Evolutionary conservation across 176 grass and related monocot genomes (phyloP).

Genomic region (Triticum dicoccoides): DNA sequence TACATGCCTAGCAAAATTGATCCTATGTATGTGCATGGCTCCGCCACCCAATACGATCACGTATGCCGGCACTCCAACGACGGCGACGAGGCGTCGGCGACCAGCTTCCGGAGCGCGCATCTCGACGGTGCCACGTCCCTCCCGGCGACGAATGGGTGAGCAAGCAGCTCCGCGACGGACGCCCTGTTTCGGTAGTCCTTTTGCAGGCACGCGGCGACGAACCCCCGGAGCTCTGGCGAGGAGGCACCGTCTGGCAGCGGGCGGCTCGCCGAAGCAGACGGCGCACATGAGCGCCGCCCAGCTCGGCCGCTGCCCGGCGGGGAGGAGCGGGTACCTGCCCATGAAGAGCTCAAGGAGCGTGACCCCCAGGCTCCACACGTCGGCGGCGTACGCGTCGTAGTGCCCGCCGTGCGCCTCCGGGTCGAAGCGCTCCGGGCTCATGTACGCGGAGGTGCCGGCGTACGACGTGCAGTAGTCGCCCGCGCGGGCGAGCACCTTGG

Average conservation of each 20-base stretch:
- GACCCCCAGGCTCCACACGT: constrained; percentile 53
- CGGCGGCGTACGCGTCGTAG: constrained; percentile 38
- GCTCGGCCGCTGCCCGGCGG: constrained; percentile 39
- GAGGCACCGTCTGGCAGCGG: not conserved
- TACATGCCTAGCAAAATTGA: no score
- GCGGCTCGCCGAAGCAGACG: constrained; percentile 51
- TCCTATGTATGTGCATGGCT: not conserved
- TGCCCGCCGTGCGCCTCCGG: constrained; percentile 27
- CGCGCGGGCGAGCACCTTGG: constrained; percentile 35
- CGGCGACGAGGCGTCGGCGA: not conserved
- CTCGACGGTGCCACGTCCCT: constrained; percentile 22
- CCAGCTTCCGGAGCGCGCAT: constrained; percentile 19
- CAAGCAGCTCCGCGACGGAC: constrained; percentile 42
- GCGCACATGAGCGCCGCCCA: constrained; percentile 63
- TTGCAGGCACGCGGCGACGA: constrained; percentile 40
- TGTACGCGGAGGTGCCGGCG: constrained; percentile 48
- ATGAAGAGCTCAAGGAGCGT: constrained; percentile 41
- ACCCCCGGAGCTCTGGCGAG: constrained; percentile 32
- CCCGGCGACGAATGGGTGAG: constrained; percentile 38
- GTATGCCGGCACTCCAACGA: not conserved
- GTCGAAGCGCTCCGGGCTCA: constrained; percentile 56
- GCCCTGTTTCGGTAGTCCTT: constrained; percentile 40
- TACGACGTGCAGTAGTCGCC: constrained; percentile 31
- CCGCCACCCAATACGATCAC: not conserved
- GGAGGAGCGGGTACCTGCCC: constrained; percentile 53